These are phyloP conservation scores for Aspergillus pseudoviridinutans DNA, from an alignment of 2,329 filamentous ascomycete species.

Conservation along the genomic window DNA sequence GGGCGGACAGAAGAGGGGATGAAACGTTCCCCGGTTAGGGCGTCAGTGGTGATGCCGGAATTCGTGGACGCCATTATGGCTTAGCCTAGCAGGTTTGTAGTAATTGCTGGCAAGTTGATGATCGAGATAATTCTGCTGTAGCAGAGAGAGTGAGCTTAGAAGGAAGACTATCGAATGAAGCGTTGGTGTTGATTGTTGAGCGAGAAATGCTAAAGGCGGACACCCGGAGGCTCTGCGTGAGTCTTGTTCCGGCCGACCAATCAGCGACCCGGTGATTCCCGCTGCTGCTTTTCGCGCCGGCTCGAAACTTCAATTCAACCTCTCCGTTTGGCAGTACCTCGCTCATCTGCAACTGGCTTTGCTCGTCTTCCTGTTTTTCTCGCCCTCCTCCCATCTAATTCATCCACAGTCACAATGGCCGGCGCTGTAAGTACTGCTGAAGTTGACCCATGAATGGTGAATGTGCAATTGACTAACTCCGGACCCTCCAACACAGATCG, in stretches of 20 bases:
- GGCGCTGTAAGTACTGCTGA: slow-evolving; percentile 45
- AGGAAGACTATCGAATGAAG: neutral
- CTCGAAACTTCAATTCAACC: slow-evolving; percentile 33
- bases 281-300: slow-evolving; percentile 27
- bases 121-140: neutral
- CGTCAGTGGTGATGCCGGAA: slow-evolving; percentile 73
- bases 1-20: slow-evolving; percentile 84
- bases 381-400: slow-evolving; percentile 15
- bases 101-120: neutral
- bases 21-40: slow-evolving; percentile 71
- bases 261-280: slow-evolving; percentile 38
- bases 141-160: no score
- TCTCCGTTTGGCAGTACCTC: slow-evolving; percentile 14
- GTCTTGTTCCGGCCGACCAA: slow-evolving; percentile 25
- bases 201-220: slow-evolving; percentile 10
- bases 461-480: slow-evolving; percentile 27
- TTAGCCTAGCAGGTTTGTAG: neutral
- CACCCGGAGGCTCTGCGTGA: slow-evolving; percentile 22
- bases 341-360: slow-evolving; percentile 9
- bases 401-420: slow-evolving; percentile 50
- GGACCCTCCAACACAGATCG: slow-evolving; percentile 40
- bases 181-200: neutral
- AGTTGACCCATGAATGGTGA: slow-evolving; percentile 36
- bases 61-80: slow-evolving; percentile 52
- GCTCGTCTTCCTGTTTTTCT: slow-evolving; percentile 19